phyloP scores from a whole-genome alignment of 345 rosid species.

The Cardamine resedifolia region DNA sequence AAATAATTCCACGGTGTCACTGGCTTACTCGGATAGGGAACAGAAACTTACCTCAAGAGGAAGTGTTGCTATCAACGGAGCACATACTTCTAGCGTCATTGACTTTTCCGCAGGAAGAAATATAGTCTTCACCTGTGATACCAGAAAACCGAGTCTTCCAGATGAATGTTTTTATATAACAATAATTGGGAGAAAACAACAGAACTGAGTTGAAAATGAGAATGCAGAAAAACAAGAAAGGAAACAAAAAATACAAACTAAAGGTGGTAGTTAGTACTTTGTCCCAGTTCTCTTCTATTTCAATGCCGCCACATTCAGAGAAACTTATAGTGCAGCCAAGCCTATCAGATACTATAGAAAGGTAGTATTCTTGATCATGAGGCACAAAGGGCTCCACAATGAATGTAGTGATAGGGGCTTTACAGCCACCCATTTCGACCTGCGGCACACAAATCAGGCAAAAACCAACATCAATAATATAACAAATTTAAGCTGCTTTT shows the following conservation, averaged over 20 bases:
- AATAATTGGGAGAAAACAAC: neutral
- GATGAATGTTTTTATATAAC: neutral
- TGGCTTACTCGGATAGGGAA: neutral
- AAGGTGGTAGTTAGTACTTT: conserved; percentile 66
- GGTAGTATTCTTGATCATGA: conserved; percentile 84
- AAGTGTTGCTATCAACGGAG: conserved; percentile 94
- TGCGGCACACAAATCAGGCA: conserved; percentile 23
- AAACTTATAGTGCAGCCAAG: conserved; percentile 85
- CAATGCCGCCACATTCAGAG: conserved; percentile 97
- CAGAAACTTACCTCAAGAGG: conserved; percentile 72
- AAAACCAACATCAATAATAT: neutral
- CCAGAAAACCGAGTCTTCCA: conserved; percentile 8
- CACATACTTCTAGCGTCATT: conserved; percentile 70
- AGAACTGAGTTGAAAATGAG: neutral
- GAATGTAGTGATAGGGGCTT: conserved; percentile 88
- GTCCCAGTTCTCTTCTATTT: conserved; percentile 99
- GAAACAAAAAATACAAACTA: no score
- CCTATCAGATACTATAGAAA: conserved; percentile 85
- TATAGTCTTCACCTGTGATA: conserved; percentile 72
- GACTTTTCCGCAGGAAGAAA: conserved; percentile 73
- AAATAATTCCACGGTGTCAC: neutral
- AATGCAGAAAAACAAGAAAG: conserved; percentile 11
- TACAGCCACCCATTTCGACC: conserved; percentile 97
- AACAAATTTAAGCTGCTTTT: neutral
- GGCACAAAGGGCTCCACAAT: conserved; percentile 95